Evolutionary conservation across 352 stramenopile species (phyloP).

Genomic region (Globisporangium cylindrosporum): DNA sequence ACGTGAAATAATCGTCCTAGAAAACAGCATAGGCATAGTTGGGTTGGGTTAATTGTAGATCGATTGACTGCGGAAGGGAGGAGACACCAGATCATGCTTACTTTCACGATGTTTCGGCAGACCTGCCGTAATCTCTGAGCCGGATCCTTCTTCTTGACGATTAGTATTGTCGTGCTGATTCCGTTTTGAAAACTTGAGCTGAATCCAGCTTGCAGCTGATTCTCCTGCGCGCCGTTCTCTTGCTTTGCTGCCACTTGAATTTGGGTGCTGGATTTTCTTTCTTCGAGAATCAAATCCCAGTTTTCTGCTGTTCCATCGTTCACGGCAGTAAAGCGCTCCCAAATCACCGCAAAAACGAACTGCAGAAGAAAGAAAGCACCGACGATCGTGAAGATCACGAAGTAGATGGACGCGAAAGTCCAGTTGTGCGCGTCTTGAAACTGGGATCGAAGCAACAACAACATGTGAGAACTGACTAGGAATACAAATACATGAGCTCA

Average conservation of each 20-base stretch:
- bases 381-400: slow-evolving; percentile 76
- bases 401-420: slow-evolving; percentile 58
- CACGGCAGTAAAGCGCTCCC: slow-evolving; percentile 43
- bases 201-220: slow-evolving; percentile 11
- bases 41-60: background rate
- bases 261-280: slow-evolving; percentile 22
- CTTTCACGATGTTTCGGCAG: slow-evolving; percentile 24
- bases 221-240: background rate
- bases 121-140: slow-evolving; percentile 17
- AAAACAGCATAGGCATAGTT: background rate
- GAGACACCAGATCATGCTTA: slow-evolving; percentile 7
- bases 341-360: slow-evolving; percentile 83
- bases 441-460: slow-evolving; percentile 11
- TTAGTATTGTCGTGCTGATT: slow-evolving; percentile 18
- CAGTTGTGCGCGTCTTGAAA: slow-evolving; percentile 33
- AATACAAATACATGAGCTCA: background rate
- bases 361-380: slow-evolving; percentile 84
- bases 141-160: slow-evolving; percentile 20
- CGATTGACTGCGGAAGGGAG: no score
- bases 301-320: slow-evolving; percentile 38
- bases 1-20: slow-evolving; percentile 30
- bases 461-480: background rate
- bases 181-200: slow-evolving; percentile 13
- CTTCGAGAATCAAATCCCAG: slow-evolving; percentile 36
- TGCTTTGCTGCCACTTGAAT: background rate